Base-by-base conservation (phyloP, 257 asterid species). In the Parsonsia alboflavescens region DNA sequence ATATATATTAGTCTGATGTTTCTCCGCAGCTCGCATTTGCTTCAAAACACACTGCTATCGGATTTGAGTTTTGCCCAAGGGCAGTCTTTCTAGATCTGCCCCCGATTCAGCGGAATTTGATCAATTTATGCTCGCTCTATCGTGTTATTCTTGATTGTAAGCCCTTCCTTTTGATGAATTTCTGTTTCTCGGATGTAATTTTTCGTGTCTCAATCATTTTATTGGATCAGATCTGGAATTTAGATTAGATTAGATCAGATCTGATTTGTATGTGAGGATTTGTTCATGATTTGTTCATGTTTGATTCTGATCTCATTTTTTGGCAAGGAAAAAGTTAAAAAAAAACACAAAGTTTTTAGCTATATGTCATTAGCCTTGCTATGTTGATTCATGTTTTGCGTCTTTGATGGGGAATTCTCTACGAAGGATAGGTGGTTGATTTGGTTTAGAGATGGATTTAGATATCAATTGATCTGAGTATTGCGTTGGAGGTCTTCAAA, bases 21-120 rank as follows among this genome's bases (percentile, higher is more conserved):
- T 42, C 26, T 21, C 22, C 2, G 57, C 46, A 56, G 11, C 68
- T 58, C 68, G 2, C 71, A 44, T 58, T 66, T 22, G 50, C 72
- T 33, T 30, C 72, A 21, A 52, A 58, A 30, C 45, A 24, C 53
- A 33, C 50, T 44, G 16, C 66, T 71, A 42, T 15, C 8, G 19
- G 46, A 48, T 71, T 80, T 48, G 57, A 15, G 9, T n/a, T 75
- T 52, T 67, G 28, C 53, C 66, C 36, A 70, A 77, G 84, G 84
- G 84, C 80, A 72, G 75, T 76, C 80, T n/a, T 68, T 61, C 69
- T 58, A 76, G 82, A 78, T 84, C 80, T 81, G 77, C 82, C 79
- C 79, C 83, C 42, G 30, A 17, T 17, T 3, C 49, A 22, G 30
- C 41, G 63, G 19, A 73, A 61, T 22, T 70, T 49, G 22, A 61